Evolutionary conservation across 2,329 filamentous ascomycete genomes (phyloP).

Genomic region (Pseudohalonectria lignicola): DNA sequence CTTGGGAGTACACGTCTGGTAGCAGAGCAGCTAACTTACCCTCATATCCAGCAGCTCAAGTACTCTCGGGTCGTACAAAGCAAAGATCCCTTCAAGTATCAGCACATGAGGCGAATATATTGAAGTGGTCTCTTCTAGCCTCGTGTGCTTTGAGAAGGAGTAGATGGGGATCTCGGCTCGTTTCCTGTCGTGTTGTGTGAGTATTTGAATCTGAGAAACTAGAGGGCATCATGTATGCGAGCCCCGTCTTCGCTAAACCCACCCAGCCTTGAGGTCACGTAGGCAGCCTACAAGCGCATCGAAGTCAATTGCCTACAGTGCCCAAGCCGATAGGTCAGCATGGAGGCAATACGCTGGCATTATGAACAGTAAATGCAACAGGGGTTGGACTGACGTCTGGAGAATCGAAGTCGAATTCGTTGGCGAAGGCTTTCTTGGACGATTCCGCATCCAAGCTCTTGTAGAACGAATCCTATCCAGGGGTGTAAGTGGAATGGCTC

Average conservation of each 20-base stretch:
- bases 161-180: slow-evolving; percentile 89
- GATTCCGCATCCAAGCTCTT: slow-evolving; percentile 75
- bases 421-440: slow-evolving; percentile 69
- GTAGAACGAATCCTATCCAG: slow-evolving; percentile 81
- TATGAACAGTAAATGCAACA: no score
- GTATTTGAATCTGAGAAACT: no score
- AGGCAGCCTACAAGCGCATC: slow-evolving; percentile 73
- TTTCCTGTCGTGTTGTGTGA: no score
- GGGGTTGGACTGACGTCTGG: slow-evolving; percentile 45
- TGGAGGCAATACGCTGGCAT: no score
- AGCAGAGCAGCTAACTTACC: slow-evolving; percentile 30
- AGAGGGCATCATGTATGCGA: no score
- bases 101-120: slow-evolving; percentile 96
- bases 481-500: neutral
- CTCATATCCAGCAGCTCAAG: slow-evolving; percentile 85
- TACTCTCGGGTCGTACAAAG: slow-evolving; percentile 78
- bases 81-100: slow-evolving; percentile 92
- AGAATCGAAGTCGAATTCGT: slow-evolving; percentile 93
- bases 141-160: slow-evolving; percentile 85
- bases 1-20: neutral
- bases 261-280: slow-evolving; percentile 85
- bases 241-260: no score
- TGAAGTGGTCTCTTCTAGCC: slow-evolving; percentile 66
- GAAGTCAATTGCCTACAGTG: slow-evolving; percentile 87
- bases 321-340: no score